Evolutionary conservation across 768 basidiomycete species (phyloP).

Genomic region (Asterophora lycoperdoides): DNA sequence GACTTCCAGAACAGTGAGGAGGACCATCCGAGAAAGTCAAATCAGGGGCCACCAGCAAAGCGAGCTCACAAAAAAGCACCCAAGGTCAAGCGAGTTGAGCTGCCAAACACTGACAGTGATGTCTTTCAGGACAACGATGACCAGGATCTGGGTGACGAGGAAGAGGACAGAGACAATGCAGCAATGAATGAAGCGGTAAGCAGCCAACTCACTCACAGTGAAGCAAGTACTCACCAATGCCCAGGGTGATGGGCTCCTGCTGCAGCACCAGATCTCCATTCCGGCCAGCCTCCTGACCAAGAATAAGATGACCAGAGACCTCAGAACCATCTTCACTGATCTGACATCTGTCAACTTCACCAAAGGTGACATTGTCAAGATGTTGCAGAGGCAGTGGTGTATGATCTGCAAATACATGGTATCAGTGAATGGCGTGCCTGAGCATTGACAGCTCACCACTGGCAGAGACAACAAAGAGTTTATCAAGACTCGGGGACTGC

Average conservation of each 20-base stretch:
- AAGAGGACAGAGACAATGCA: no score
- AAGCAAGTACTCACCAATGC: slow-evolving; percentile 11
- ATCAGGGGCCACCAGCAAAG: no score
- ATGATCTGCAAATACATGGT: not conserved
- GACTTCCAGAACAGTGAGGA: no score
- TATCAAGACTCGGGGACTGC: not conserved
- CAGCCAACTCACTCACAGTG: slow-evolving; percentile 2
- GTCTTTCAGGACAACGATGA: no score
- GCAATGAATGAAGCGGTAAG: slow-evolving; percentile 11
- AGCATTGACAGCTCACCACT: no score
- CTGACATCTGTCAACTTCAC: slow-evolving; percentile 13
- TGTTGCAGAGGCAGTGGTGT: not conserved
- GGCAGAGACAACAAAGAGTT: not conserved
- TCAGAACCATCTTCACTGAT: not conserved
- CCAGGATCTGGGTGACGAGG: no score
- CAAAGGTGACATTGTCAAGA: not conserved
- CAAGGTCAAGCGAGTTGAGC: no score
- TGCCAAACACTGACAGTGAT: no score
- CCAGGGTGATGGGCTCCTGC: not conserved
- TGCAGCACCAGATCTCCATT: not conserved
- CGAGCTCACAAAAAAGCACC: no score
- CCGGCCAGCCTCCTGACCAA: not conserved
- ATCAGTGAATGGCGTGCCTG: not conserved
- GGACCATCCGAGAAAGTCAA: no score
- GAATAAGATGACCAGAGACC: not conserved